phyloP scores from a whole-genome alignment of 176 grass and related monocot genomes.

The Typha latifolia region DNA sequence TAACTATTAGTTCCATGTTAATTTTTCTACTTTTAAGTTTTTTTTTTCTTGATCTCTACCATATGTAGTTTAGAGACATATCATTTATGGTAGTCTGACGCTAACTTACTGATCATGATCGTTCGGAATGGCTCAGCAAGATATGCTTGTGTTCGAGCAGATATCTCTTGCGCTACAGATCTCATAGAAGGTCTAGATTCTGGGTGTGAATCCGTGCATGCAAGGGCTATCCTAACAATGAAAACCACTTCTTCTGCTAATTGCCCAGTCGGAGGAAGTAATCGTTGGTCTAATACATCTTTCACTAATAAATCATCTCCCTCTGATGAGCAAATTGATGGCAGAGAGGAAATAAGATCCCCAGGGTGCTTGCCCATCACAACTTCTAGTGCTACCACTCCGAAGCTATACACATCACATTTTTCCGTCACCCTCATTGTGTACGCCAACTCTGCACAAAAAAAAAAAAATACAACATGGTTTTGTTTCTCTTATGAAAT shows the following conservation, averaged over 20 bases:
- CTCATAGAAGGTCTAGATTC: slow-evolving; percentile 53
- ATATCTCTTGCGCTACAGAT: slow-evolving; percentile 57
- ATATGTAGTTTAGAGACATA: too few relatives aligned
- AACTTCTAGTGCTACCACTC: slow-evolving; percentile 55
- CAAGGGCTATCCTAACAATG: slow-evolving; percentile 40
- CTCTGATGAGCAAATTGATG: too few relatives aligned
- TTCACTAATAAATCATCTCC: slow-evolving; percentile 44
- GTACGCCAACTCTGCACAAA: slow-evolving; percentile 75
- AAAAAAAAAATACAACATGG: neutral
- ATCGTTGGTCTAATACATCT: slow-evolving; percentile 43
- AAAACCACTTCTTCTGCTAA: slow-evolving; percentile 49
- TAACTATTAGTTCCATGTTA: too few relatives aligned
- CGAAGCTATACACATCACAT: slow-evolving; percentile 86
- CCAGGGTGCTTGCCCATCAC: slow-evolving; percentile 51
- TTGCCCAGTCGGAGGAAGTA: slow-evolving; percentile 36
- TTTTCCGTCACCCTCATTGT: slow-evolving; percentile 74
- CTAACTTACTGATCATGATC: slow-evolving; percentile 37
- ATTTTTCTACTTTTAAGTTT: too few relatives aligned
- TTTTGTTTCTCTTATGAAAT: neutral
- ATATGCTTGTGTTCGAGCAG: slow-evolving; percentile 39
- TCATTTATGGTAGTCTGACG: slow-evolving; percentile 30
- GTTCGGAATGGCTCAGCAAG: slow-evolving; percentile 36
- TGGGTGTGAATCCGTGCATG: slow-evolving; percentile 51
- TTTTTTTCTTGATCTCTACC: too few relatives aligned
- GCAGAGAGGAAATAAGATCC: slow-evolving; percentile 29